Base-by-base conservation (phyloP, 108 stramenopile species). In the Pseudonitzschia multiseries region DNA sequence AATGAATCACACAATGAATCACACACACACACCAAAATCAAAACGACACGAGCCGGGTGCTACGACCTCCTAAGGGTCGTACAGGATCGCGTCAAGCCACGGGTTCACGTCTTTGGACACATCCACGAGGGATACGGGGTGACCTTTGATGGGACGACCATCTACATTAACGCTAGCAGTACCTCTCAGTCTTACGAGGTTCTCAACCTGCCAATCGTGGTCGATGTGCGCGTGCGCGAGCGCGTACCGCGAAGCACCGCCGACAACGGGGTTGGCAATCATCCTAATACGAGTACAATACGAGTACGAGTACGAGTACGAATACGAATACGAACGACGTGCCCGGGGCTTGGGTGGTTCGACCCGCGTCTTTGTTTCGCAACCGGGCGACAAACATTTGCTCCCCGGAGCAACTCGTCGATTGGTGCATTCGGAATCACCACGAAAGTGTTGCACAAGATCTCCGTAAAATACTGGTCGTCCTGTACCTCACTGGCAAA, bases 91-190 rank as follows among this genome's bases (percentile, higher is more conserved):
- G 60, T 82, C 14, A 31, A 61, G 36, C 86, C 86, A n/a, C 65
- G 75, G 8, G 44, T 87, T 15, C 65, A 78, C 36, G 70, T 87
- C 15, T 87, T 81, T 67, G 87, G 87, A 4, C 87, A 87, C 46
- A 81, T 87, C 65, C 87, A 84, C 63, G 81, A 84, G 62, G 83
- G 60, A 20, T 57, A 53, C 24, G 83, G 83, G 18, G 42, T 57
- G 10, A 78, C 76, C 1, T 78, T 42, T 40, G 84, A 81, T 81
- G 80, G 74, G 0, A 28, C 50, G 3, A 81, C 79, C 0, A n/a
- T 81, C 2, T 80, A 65, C 70, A 71, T 79, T 56, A 80, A 80
- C 62, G 84, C 84, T 0, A 51, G 68, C 42, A 77, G 36, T 41
- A 31, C 78, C 8, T 60, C 69, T 61, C 29, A 71, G 41, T 1